Evolutionary conservation across 768 basidiomycete genomes (phyloP), one percentile per base, ranked within the genome.

Genomic region (Hericium alpestre): DNA sequence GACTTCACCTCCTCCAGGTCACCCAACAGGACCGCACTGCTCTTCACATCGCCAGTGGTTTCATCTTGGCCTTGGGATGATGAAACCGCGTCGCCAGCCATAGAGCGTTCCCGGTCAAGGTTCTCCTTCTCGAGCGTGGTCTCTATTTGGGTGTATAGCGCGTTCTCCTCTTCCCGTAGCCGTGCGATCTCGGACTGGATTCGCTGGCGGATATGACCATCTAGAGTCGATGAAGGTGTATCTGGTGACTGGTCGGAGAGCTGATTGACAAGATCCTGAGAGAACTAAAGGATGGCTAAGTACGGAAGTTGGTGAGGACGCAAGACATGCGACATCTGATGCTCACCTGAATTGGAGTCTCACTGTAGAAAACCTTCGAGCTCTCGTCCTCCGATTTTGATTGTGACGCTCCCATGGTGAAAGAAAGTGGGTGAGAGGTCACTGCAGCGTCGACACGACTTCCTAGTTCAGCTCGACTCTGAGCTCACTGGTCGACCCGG

Each of bases 41-140:
- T 83, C 66, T 76, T 82, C 47, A 83, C 65, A 27, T 74, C 67
- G 20, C 71, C 74, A 32, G 71, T 64, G 9, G 66, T 59, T 32
- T 59, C 72, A 38, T 69, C 74, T 49, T 67, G 70, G 10, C 61
- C 66, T 16, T 46, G 10, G 20, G 70, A 74, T 53, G 73, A 70
- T 32, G 67, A 67, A 40, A 57, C 64, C 38, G 50, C 59, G 56
- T 59, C 62, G 27, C 77, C 79, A 15, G 76, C 75, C 74, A 79
- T 76, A 25, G 70, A 68, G 62, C 74, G 77, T 71, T 93, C 90
- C 57, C 79, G 77, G 69, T 92, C 87, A 53, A 93, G 69, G 70
- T 93, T 94, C 73, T 93, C 91, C 73, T 84, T 86, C 74, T 93
- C 87, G 51, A 94, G 74, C 1, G 87, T 89, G 37, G 68, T 73